Evolutionary conservation across 2,329 filamentous ascomycete species (phyloP).

Genomic region (Trichoderma guizhouense): DNA sequence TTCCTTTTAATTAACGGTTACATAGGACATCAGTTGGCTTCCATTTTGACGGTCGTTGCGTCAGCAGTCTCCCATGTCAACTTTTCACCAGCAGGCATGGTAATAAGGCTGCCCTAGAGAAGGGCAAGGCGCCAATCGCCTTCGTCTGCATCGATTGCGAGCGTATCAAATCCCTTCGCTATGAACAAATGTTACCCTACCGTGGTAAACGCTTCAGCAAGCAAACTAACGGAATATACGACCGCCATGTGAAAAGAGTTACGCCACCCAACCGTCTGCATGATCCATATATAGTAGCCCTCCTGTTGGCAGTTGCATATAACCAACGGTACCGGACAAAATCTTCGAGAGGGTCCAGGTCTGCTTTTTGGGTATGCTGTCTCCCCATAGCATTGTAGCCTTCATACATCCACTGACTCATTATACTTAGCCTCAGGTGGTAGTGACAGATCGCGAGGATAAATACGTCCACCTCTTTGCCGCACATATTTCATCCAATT

Average conservation of each 20-base stretch:
- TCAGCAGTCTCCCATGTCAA: background rate
- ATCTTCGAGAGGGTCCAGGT: background rate
- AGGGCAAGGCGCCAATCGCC: background rate
- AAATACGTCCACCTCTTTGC: background rate
- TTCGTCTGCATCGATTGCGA: background rate
- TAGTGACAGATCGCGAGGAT: background rate
- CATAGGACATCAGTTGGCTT: background rate
- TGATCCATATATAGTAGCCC: background rate
- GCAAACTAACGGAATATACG: background rate
- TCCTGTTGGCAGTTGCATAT: background rate
- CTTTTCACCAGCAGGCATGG: background rate
- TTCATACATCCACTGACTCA: background rate
- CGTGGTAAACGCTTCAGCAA: background rate
- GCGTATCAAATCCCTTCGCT: background rate
- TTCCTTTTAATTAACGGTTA: background rate
- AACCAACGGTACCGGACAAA: background rate
- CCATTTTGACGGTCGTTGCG: background rate
- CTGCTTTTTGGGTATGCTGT: background rate
- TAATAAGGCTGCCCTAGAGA: background rate
- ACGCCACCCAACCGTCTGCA: background rate
- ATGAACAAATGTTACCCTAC: fast-evolving
- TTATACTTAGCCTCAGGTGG: background rate
- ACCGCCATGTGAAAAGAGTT: background rate
- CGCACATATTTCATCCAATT: background rate
- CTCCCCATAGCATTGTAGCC: background rate